These are phyloP conservation scores for Friedmanniomyces endolithicus DNA, from an alignment of 495 filamentous ascomycete genomes.

Conservation along the genomic window DNA sequence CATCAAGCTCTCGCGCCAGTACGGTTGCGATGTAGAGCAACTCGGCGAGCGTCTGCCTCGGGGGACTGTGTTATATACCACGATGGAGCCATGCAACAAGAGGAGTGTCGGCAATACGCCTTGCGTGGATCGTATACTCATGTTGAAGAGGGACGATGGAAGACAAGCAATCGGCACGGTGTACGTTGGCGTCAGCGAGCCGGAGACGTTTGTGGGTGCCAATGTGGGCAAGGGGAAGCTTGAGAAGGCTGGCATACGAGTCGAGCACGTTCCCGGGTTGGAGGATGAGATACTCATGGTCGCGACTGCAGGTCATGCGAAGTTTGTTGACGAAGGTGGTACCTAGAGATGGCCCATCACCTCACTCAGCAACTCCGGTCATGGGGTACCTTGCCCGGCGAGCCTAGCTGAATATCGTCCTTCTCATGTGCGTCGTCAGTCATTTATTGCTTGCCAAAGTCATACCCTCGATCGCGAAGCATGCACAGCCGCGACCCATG, in stretches of 20 bases:
- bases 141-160: slow-evolving; percentile 31
- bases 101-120: slow-evolving; percentile 69
- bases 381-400: not conserved
- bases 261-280: slow-evolving; percentile 57
- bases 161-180: slow-evolving; percentile 55
- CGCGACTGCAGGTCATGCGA: slow-evolving; percentile 67
- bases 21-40: slow-evolving; percentile 41
- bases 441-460: too few relatives aligned
- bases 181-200: slow-evolving; percentile 80
- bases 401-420: too few relatives aligned
- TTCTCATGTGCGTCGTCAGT: too few relatives aligned
- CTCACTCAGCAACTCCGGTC: not conserved
- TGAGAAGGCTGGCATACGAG: slow-evolving; percentile 59
- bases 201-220: slow-evolving; percentile 69
- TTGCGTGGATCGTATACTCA: slow-evolving; percentile 70
- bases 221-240: slow-evolving; percentile 64
- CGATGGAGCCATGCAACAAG: slow-evolving; percentile 82
- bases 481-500: too few relatives aligned
- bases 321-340: slow-evolving; percentile 14
- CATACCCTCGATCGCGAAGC: too few relatives aligned
- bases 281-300: slow-evolving; percentile 71
- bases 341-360: not conserved
- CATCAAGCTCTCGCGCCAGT: slow-evolving; percentile 50
- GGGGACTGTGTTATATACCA: slow-evolving; percentile 66
- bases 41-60: slow-evolving; percentile 45